Evolutionary conservation across 1,284 basidiomycete species (phyloP), one percentile per base, ranked within the genome.

Genomic region (Sutorius eximius): DNA sequence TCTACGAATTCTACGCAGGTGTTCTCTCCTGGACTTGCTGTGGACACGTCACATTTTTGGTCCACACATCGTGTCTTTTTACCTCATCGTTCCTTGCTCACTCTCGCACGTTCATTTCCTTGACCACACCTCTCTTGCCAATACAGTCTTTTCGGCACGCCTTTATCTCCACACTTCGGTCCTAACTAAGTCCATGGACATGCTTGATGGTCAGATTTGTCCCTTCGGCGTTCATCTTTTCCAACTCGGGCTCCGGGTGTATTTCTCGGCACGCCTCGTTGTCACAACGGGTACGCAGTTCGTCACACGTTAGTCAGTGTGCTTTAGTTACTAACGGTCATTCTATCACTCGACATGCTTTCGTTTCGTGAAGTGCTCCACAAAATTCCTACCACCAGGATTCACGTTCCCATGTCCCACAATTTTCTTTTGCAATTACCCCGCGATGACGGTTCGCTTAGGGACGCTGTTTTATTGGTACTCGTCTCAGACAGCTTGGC

Each of bases 61-160:
- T 55, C 52, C 43, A 30, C 8, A 27, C 51, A 47, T 61, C 63
- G 57, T 70, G 65, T 57, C 49, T 48, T 33, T 62, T 67, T 70
- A 67, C 65, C 61, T 67, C 67, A 68, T 48, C 16, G 27, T 32
- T 38, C 45, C 29, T 20, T 47, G 45, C 43, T 65, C 55, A 24
- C 53, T 48, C 53, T 53, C 51, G 49, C 53, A 55, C 53, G 52
- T 30, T 64, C 49, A 53, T 55, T 37, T 59, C 48, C 50, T 51
- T 51, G 38, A n/a, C 42, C 62, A 55, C 48, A 49, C 32, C 30
- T 50, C 53, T n/a, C 27, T 34, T 52, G 42, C 55, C 44, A 48
- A 47, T 42, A 47, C 32, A 46, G 45, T 49, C 37, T 46, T 46
- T 43, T 53, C 45, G 44, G 51, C 33, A 49, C 30, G 51, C 49